These are phyloP conservation scores for Aspergillus melleus DNA, from an alignment of 2,329 filamentous ascomycete genomes.

Conservation along the genomic window DNA sequence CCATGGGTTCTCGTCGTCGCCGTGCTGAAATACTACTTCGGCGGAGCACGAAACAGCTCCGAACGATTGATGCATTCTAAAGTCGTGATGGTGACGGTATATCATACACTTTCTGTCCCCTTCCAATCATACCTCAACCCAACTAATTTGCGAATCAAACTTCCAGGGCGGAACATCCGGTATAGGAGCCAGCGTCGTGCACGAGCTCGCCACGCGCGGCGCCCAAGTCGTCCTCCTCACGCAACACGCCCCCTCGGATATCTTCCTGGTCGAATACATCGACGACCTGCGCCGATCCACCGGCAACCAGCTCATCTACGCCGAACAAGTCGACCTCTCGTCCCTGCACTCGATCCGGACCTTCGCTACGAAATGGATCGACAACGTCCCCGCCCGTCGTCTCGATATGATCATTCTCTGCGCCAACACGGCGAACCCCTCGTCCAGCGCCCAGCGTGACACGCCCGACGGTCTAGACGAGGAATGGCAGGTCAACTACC, in stretches of 20 bases:
- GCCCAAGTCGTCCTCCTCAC: conserved; percentile 91
- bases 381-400: conserved; percentile 84
- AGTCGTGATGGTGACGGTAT: conserved; percentile 85
- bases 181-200: conserved; percentile 75
- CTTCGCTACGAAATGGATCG: conserved; percentile 97
- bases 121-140: not conserved
- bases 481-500: conserved; percentile 92
- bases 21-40: conserved; percentile 72
- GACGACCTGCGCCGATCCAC: conserved; percentile 78
- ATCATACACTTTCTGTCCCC: conserved; percentile 14
- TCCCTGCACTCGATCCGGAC: conserved; percentile 86
- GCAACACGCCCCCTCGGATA: conserved; percentile 74
- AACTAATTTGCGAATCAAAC: conserved; percentile 13
- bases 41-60: conserved; percentile 70
- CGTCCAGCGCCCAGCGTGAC: conserved; percentile 53
- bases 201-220: conserved; percentile 74
- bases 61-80: conserved; percentile 90
- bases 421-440: conserved; percentile 67
- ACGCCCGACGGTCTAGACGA: conserved; percentile 81
- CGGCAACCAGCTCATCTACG: conserved; percentile 85
- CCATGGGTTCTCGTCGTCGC: conserved; percentile 55
- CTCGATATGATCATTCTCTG: conserved; percentile 91
- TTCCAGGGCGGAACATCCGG: conserved; percentile 81
- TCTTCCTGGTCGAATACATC: conserved; percentile 90
- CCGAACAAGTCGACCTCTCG: conserved; percentile 87